Evolutionary conservation across 2,329 filamentous ascomycete species (phyloP).

Genomic region (Fusarium camptoceras): DNA sequence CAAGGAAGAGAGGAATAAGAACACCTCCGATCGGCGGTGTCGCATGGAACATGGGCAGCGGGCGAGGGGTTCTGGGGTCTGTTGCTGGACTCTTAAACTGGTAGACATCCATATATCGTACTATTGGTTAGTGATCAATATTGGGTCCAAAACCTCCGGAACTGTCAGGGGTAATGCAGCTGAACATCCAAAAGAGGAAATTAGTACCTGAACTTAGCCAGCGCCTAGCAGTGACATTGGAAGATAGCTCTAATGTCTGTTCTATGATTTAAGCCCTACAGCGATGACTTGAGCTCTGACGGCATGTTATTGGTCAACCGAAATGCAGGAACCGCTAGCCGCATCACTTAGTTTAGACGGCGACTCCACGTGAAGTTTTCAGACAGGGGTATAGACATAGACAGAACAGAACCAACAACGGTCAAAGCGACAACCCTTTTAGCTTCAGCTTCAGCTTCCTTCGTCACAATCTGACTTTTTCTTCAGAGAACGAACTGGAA

Average conservation of each 20-base stretch:
- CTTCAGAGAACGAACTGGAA: neutral
- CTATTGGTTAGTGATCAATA: neutral
- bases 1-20: conserved; percentile 7
- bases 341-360: conserved; percentile 12
- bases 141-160: conserved; percentile 3
- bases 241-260: neutral
- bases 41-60: conserved; percentile 20
- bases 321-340: conserved; percentile 27
- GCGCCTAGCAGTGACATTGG: neutral
- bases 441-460: neutral
- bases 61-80: conserved; percentile 1
- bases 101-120: no score
- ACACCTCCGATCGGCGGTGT: conserved; percentile 39
- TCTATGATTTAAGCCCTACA: conserved; percentile 30
- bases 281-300: conserved; percentile 5
- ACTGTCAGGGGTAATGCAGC: conserved; percentile 12
- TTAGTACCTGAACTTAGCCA: conserved; percentile 1
- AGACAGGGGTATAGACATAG: conserved; percentile 20
- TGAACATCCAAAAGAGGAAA: conserved; percentile 18
- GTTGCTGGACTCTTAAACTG: neutral
- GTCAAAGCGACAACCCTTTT: neutral
- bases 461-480: neutral
- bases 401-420: neutral
- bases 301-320: conserved; percentile 19
- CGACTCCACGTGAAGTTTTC: conserved; percentile 14